Evolutionary conservation across 2,329 filamentous ascomycete species (phyloP), one percentile per base, ranked within the genome.

Genomic region (Alternaria dauci): DNA sequence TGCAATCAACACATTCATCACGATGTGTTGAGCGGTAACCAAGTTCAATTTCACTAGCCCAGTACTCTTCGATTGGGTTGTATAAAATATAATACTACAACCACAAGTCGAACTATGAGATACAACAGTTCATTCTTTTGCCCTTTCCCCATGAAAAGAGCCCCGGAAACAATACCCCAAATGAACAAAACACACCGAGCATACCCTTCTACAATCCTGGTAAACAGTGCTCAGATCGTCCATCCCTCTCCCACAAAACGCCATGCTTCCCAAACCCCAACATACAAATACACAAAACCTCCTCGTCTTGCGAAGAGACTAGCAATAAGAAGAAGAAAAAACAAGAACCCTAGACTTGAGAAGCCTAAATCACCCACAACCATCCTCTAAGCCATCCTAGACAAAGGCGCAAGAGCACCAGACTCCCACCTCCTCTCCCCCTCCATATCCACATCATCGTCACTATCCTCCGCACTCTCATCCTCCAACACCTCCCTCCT

Each of bases 381-480:
- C 5, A 25, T 9, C 2, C 14, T 8, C 12, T 34, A 50, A 8
- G 32, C 52, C 64, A 58, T 66, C 58, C 47, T 71, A 70, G 58
- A 32, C 51, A 63, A 63, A 38, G 64, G 53, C 14, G 59, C 74
- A 67, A 52, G 70, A 67, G 23, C 72, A 67, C 48, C 67, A 67
- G 57, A 30, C 32, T 67, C 65, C 56, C 63, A 67, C 34, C 48
- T 54, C 8, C 52, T 44, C 44, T 50, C 55, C n/a, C 52, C 53
- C n/a, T 53, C 55, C 14, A 36, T 47, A 16, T 58, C 55, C 11
- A 53, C 55, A 38, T 58, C 52, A 25, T 55, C 52, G 9, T 46
- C 52, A 20, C 53, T 59, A 23, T 74, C 74, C 16, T 71, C 72
- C 18, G 78, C 78, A 25, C 51, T 53, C 20, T 39, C 51, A 53